A percentile compares a stretch with the other conserved stretches of the same genome.
These are phyloP conservation scores for Mycena citricolor DNA, from an alignment of 1,284 basidiomycete species.

Conservation along the genomic window DNA sequence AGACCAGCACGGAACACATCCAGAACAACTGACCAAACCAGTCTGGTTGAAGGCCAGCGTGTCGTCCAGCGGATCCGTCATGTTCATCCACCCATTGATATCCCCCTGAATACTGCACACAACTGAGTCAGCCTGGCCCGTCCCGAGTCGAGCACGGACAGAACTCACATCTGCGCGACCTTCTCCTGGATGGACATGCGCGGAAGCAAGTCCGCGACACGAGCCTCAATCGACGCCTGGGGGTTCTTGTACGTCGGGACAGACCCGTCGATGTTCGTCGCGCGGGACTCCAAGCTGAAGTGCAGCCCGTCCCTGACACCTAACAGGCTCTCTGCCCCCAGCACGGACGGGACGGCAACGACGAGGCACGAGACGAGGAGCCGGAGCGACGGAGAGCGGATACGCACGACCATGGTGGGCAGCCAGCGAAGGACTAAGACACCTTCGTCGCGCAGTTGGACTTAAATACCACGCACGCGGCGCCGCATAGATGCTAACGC, in stretches of 20 bases:
- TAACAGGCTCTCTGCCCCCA: no score
- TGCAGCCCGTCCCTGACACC: constrained; percentile 26
- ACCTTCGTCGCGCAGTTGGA: no score
- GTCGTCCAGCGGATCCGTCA: constrained; percentile 58
- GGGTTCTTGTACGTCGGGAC: constrained; percentile 60
- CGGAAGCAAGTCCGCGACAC: constrained; percentile 59
- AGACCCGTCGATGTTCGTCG: constrained; percentile 55
- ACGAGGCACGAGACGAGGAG: no score
- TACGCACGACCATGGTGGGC: no score
- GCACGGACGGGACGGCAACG: no score
- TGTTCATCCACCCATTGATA: constrained; percentile 63
- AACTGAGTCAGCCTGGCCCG: no score
- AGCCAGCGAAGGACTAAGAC: no score
- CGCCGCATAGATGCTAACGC: no score
- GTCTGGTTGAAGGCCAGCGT: constrained; percentile 57
- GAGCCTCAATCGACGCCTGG: constrained; percentile 52
- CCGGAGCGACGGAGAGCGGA: no score
- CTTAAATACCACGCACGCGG: no score
- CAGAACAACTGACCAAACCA: constrained; percentile 43
- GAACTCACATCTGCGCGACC: constrained; percentile 61
- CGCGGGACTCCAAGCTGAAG: constrained; percentile 47
- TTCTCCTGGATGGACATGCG: constrained; percentile 71
- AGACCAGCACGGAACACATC: constrained; percentile 1
- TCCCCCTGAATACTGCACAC: constrained; percentile 61
- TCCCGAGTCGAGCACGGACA: no score